A percentile compares a stretch with the other conserved stretches of the same genome.
phyloP scores from a whole-genome alignment of 2,329 filamentous ascomycete genomes.

The Nemania sp. region DNA sequence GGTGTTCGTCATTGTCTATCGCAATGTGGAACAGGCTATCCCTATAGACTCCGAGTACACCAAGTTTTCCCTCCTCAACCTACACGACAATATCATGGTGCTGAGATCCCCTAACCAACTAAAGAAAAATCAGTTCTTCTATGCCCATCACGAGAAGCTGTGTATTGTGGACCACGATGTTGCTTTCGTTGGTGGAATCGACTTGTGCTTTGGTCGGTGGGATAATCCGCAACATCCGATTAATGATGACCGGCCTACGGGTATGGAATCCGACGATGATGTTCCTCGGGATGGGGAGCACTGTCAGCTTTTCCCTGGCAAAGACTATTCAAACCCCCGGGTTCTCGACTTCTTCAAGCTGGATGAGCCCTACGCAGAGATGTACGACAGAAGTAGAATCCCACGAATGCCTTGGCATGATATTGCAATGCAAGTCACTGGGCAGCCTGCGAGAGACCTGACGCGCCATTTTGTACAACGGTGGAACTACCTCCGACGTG shows the following conservation, averaged over 20 bases:
- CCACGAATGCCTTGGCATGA: conserved; percentile 99
- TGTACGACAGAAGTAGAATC: conserved; percentile 92
- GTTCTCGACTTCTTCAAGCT: conserved; percentile 95
- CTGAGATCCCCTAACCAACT: conserved; percentile 97
- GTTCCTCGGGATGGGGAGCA: conserved; percentile 89
- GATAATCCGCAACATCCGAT: conserved; percentile 94
- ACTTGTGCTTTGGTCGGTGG: conserved; percentile 97
- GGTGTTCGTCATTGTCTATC: conserved; percentile 96
- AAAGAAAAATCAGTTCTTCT: conserved; percentile 99
- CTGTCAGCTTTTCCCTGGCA: conserved; percentile 95
- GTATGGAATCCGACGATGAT: conserved; percentile 82
- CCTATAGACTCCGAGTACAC: conserved; percentile 99
- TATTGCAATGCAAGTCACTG: conserved; percentile 96
- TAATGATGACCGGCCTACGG: conserved; percentile 92
- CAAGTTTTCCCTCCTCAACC: conserved; percentile 93
- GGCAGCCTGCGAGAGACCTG: conserved; percentile 92
- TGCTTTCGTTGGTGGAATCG: conserved; percentile 94
- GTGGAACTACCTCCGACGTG: conserved; percentile 96
- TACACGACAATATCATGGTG: conserved; percentile 96
- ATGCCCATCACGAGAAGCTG: conserved; percentile 98
- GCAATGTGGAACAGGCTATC: conserved; percentile 96
- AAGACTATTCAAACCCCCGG: conserved; percentile 97
- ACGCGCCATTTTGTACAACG: conserved; percentile 97
- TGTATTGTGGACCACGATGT: conserved; percentile 96
- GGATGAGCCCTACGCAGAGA: conserved; percentile 96